phyloP scores from a whole-genome alignment of 805 yeast genomes.

The Saturnispora quitensis region DNA sequence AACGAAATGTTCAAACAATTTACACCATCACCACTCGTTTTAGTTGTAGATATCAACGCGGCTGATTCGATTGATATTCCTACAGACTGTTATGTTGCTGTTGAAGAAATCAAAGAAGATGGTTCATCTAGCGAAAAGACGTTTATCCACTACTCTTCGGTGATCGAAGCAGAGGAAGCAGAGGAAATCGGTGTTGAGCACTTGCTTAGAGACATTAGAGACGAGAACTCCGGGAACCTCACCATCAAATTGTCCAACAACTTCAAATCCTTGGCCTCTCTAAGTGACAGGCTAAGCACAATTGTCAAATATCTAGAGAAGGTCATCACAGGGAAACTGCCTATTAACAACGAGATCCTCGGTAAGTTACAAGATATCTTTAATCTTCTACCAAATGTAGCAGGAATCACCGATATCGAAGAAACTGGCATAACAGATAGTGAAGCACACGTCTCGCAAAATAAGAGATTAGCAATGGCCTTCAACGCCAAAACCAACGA shows the following conservation, averaged over 20 bases:
- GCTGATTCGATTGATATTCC: slow-evolving; percentile 76
- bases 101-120: slow-evolving; percentile 93
- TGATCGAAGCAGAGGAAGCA: slow-evolving; percentile 95
- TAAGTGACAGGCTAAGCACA: slow-evolving; percentile 68
- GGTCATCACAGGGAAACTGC: slow-evolving; percentile 62
- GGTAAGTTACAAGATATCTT: slow-evolving; percentile 93
- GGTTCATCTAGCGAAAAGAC: slow-evolving; percentile 90
- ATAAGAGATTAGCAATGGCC: slow-evolving; percentile 48
- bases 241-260: slow-evolving; percentile 84
- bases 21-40: slow-evolving; percentile 68
- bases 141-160: slow-evolving; percentile 86
- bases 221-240: slow-evolving; percentile 91
- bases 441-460: slow-evolving; percentile 13
- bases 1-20: slow-evolving; percentile 84
- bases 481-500: slow-evolving; percentile 92
- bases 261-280: slow-evolving; percentile 77
- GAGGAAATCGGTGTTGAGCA: slow-evolving; percentile 99
- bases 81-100: slow-evolving; percentile 87
- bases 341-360: slow-evolving; percentile 80
- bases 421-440: slow-evolving; percentile 7
- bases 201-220: slow-evolving; percentile 84
- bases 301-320: slow-evolving; percentile 71
- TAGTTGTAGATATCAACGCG: slow-evolving; percentile 89
- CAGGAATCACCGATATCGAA: slow-evolving; percentile 29
- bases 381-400: slow-evolving; percentile 74